Base-by-base conservation (phyloP, 768 basidiomycete species). In the Podaxis rugospora region DNA sequence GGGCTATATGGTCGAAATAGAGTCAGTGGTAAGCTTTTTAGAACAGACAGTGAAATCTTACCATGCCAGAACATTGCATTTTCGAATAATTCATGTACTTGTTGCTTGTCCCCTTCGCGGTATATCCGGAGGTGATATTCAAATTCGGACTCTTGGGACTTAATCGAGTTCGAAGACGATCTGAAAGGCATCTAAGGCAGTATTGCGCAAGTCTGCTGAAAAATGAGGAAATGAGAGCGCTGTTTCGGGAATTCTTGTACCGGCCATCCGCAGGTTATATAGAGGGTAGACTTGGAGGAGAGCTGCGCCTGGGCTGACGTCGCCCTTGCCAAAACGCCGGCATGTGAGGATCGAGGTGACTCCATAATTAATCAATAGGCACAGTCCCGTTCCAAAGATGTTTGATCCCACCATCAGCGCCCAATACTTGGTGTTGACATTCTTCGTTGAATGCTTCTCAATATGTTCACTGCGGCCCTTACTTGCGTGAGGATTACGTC, bases 71-170 rank as follows among this genome's bases (percentile, higher is more conserved):
- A 13, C 55, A 57, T 57, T 4, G 55, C 42, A 14, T 57, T 36
- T 16, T 28, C 21, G 18, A 21, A 57, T 49, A 57, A 36, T 21
- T 44, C 18, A 16, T 57, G 55, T 16, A 57, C 46, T 37, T 57
- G 27, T 11, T 57, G 40, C 11, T 13, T 57, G 21, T 57, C 55
- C 7, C 1, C 46, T 13, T 46, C 27, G 10, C 44, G 55, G 14
- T 57, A 57, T n/a, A 49, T 35, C n/a, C 55, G 55, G 35, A 57
- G 27, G 25, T 35, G 46, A 36, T 57, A 57, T 5, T 57, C 44
- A 21, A 47, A 57, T 57, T 57, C 44, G 27, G 55, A 57, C 11
- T 36, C 7, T 23, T 13, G 27, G 6, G 14, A 10, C 27, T 47
- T 44, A n/a, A 28, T 23, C 54, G 39, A 55, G 16, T 27, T 28